Conservation (phyloP, 345 rosid species). For the Arabidopsis arenosa region DNA sequence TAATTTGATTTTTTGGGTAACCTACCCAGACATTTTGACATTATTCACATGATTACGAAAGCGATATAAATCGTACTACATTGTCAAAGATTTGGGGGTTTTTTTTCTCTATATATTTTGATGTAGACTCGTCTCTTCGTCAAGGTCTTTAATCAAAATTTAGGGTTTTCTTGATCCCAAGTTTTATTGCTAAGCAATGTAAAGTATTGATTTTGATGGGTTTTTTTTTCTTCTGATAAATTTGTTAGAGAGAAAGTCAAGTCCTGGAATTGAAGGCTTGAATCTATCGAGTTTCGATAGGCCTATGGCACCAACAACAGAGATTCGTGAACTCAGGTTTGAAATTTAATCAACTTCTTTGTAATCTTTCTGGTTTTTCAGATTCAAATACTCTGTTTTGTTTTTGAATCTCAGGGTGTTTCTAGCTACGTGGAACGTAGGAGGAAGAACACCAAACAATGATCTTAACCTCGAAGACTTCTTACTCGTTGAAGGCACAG, state of each 20-base stretch:
- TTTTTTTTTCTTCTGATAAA: conserved; percentile 4
- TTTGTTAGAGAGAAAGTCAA: conserved; percentile 63
- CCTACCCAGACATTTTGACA: conserved; percentile 51
- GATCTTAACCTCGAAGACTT: conserved; percentile 86
- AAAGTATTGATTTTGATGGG: not conserved
- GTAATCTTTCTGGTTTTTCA: not conserved
- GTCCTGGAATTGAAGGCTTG: conserved; percentile 71
- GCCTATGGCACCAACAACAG: conserved; percentile 57
- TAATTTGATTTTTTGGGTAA: conserved; percentile 53
- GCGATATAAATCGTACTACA: conserved; percentile 13
- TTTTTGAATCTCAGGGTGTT: conserved; percentile 60
- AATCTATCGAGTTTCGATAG: conserved; percentile 66
- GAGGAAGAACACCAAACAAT: conserved; percentile 78
- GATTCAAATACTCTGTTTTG: conserved; percentile 3
- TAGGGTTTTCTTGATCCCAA: conserved; percentile 36
- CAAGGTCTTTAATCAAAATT: conserved; percentile 28
- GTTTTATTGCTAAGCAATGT: conserved; percentile 18
- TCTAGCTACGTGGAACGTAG: conserved; percentile 95
- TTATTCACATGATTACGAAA: conserved; percentile 32
- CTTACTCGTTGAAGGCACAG: conserved; percentile 76
- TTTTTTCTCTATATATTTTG: not conserved
- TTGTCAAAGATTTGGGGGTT: conserved; percentile 1
- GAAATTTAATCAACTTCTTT: not conserved
- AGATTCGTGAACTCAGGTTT: conserved; percentile 72
- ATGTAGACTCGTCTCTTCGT: conserved; percentile 34